Base-by-base conservation (phyloP, 768 basidiomycete genomes). In the Asterophora lycoperdoides region DNA sequence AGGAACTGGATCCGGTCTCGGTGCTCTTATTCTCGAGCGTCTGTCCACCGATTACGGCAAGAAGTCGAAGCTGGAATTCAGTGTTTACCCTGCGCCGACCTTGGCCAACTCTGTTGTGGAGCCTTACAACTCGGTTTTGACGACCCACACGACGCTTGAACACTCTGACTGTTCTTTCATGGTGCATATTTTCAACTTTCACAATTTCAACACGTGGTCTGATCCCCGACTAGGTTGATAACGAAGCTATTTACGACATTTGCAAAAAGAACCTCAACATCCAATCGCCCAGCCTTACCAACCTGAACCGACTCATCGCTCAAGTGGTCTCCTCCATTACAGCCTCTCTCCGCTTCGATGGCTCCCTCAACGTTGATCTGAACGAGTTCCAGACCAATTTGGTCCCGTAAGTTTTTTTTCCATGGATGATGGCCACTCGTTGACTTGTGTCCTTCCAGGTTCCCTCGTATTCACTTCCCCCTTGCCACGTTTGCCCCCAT, bases 81-180 rank as follows among this genome's bases (percentile, higher is more conserved):
- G 89, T 57, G 93, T 97, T 41, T 97, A 96, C 76, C 95, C 95
- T 46, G 93, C 93, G 5, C 93, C 92, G 42, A 89, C 89, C 59
- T 78, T 93, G 70, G 88, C 91, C 41, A 96, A 86, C 73, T 97
- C 95, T 30, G 89, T 98, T 53, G 96, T 99, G 37, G 96, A 99
- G 71, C 96, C 96, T 2, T 99, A 99, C 77, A 99, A 99, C 79
- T 89, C 89, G 1, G 89, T 96, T 45, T 77, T 99, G 54, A 98
- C 96, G 41, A 99, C 96, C 41, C 96, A 99, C 70, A 97, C 96
- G 36, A 98, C 96, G 48, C 85, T 98, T 50, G 96, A 98, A 70
- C 96, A 99, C 73, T 96, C 96, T n/a, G 96, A 99, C 75, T 99
- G 96, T 70, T 97, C 96, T 32, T 99, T 99, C 80, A 98, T 99